These are phyloP conservation scores for Boletus insuetus DNA, from an alignment of 768 basidiomycete species.

Conservation along the genomic window DNA sequence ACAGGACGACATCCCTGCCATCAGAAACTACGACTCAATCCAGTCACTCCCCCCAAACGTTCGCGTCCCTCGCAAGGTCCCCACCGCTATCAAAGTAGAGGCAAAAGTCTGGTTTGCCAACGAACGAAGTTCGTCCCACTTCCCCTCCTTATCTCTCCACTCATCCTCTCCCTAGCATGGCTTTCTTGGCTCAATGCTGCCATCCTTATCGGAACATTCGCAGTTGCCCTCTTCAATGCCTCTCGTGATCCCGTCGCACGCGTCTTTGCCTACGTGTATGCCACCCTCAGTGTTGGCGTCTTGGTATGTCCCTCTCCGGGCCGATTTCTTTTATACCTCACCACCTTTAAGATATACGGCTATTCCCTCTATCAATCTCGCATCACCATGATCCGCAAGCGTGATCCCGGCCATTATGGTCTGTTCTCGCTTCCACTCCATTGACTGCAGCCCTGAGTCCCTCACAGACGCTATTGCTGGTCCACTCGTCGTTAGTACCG, in stretches of 20 bases:
- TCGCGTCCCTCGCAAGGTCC: slow-evolving; percentile 77
- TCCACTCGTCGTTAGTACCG: slow-evolving; percentile 75
- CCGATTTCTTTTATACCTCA: not conserved
- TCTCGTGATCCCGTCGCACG: slow-evolving; percentile 62
- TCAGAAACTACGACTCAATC: slow-evolving; percentile 76
- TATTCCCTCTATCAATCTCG: slow-evolving; percentile 84
- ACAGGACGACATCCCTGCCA: slow-evolving; percentile 65
- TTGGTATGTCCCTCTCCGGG: slow-evolving; percentile 41
- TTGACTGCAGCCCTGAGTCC: not conserved
- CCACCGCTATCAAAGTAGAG: slow-evolving; percentile 83
- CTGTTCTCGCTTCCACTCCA: slow-evolving; percentile 17
- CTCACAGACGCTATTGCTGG: slow-evolving; percentile 73
- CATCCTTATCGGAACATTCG: slow-evolving; percentile 78
- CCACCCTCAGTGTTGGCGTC: slow-evolving; percentile 69
- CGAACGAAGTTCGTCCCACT: slow-evolving; percentile 66
- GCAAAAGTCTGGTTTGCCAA: slow-evolving; percentile 98
- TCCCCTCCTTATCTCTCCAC: not conserved
- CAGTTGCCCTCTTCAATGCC: slow-evolving; percentile 87
- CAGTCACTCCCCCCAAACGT: slow-evolving; percentile 60
- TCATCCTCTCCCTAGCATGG: slow-evolving; percentile 61
- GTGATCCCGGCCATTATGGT: slow-evolving; percentile 92
- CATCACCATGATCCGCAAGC: slow-evolving; percentile 84
- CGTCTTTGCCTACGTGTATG: slow-evolving; percentile 81
- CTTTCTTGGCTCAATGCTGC: slow-evolving; percentile 88
- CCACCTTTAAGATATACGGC: slow-evolving; percentile 65